Base-by-base conservation (phyloP, 2,329 filamentous ascomycete genomes). In the Pseudogymnoascus sp. region DNA sequence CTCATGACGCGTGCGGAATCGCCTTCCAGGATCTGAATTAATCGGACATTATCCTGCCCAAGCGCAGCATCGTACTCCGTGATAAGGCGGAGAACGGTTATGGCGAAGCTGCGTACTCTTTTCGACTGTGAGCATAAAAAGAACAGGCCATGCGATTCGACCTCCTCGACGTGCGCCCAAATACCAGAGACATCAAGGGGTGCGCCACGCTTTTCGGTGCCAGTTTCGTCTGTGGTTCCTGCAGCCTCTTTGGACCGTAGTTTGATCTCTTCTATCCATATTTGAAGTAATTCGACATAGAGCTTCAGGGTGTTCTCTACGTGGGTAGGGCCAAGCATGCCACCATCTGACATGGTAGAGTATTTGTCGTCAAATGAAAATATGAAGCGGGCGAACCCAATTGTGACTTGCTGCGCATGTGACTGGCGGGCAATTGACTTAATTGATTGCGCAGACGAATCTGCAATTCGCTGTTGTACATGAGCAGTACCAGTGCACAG, bases 331-430 rank as follows among this genome's bases (percentile, higher is more conserved):
- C 93, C 94, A 23, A 99, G 85, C 87, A 99, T 94, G 2, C 94
- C 94, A 33, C 95, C 94, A 71, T 99, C 94, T 8, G 92, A 96
- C 87, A 97, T 97, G 33, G 94, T 97, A 0, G 93, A 91, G 74
- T 99, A 99, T 23, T 92, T 87, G 68, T 96, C 92, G 73, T 99
- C 95, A 73, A 97, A 99, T 68, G 94, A 96, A 78, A 99, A 99
- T 61, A 99, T 99, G 75, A 97, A 99, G 26, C 92, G 83, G 38
- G 94, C 91, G 75, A 99, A 99, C 0, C 94, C 93, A 75, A 95
- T 96, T 0, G 92, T 96, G 2, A 99, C 94, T 73, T 94, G 90
- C 68, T 99, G 92, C 0, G 94, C 92, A 75, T 96, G 90, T 6
- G 89, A 90, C 71, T 99, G 94, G 33, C 90, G 84, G 10, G 95